A percentile compares a stretch with the other conserved stretches of the same genome.
Conservation (phyloP, 1,284 basidiomycete species). For the Ustilago tritici region DNA sequence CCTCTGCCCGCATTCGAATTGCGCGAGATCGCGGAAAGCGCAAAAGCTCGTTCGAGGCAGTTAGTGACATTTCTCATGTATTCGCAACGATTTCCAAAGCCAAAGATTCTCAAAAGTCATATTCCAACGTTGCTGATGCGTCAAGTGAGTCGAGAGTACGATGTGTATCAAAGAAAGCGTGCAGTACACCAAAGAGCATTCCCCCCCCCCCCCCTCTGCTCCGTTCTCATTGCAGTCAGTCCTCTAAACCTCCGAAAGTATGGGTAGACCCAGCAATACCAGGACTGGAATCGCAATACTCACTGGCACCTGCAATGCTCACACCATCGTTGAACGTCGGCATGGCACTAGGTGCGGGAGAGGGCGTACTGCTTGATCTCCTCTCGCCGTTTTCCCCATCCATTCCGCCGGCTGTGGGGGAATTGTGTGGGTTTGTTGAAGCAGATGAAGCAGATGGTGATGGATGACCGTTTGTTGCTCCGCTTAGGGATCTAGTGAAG, state of each 20-base stretch:
- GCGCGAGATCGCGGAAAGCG: no score
- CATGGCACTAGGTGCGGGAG: neutral
- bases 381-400: neutral
- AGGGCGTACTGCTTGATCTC: conserved; percentile 15
- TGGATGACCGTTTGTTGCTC: neutral
- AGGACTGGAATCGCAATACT: conserved; percentile 19
- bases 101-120: no score
- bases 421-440: conserved; percentile 3
- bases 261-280: conserved; percentile 19
- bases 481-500: neutral
- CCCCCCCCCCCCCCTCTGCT: no score
- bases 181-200: no score
- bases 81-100: no score
- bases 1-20: neutral
- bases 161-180: no score
- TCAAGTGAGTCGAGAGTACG: no score
- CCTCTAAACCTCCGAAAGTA: conserved; percentile 41
- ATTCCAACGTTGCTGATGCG: no score
- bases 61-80: no score
- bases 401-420: neutral
- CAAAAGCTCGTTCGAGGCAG: no score
- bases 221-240: neutral
- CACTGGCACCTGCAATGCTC: conserved; percentile 1
- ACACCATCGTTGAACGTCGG: conserved; percentile 1
- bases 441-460: neutral